Percentiles rank a stretch among this genome's conserved stretches.
Conservation (phyloP, 345 rosid genomes). For the Eucalyptus tenuipes region DNA sequence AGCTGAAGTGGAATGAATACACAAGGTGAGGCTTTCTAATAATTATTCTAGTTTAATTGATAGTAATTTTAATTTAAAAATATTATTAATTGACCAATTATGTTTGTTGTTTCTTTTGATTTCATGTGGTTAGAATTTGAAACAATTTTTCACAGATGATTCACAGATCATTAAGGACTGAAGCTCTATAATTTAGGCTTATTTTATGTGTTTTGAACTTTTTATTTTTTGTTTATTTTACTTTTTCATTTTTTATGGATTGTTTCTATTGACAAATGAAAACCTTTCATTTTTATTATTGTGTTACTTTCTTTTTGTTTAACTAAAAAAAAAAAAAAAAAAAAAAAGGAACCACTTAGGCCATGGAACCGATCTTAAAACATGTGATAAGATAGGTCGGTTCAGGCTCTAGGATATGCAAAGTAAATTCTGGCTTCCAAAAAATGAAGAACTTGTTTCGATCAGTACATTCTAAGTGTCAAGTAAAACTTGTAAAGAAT, state of each 20-base stretch:
- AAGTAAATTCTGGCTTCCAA: no score
- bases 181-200: neutral
- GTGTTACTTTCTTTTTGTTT: neutral
- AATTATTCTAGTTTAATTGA: neutral
- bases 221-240: no score
- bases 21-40: neutral
- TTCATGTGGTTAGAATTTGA: no score
- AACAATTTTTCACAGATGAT: no score
- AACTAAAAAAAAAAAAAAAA: neutral
- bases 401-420: neutral
- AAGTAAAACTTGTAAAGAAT: neutral
- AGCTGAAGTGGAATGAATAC: neutral
- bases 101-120: no score
- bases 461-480: no score
- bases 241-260: neutral
- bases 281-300: no score
- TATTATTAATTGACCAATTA: no score
- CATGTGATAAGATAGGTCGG: neutral
- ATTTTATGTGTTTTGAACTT: neutral
- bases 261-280: no score
- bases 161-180: neutral
- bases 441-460: neutral
- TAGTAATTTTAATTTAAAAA: no score
- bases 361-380: fast-evolving
- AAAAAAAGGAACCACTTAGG: neutral